Conservation (phyloP, 129 eudicot species). For the Ambrosia trifida region DNA sequence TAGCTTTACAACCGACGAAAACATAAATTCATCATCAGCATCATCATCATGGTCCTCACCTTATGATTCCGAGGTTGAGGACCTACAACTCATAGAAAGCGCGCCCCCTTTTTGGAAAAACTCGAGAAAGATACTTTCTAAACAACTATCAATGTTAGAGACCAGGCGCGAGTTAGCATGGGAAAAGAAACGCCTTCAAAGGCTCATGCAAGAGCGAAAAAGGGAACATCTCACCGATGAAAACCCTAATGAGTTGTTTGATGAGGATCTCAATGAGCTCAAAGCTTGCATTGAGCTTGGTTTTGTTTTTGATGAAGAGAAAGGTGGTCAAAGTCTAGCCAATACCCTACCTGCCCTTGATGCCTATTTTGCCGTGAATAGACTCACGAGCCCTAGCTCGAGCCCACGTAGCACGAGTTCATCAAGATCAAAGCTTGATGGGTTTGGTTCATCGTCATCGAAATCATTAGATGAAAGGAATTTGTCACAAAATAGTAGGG, state of each 20-base stretch:
- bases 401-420: constrained; percentile 43
- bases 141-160: constrained; percentile 46
- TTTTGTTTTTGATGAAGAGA: constrained; percentile 47
- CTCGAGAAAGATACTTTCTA: constrained; percentile 33
- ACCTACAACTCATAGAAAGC: constrained; percentile 31
- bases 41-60: constrained; percentile 26
- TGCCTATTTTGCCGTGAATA: constrained; percentile 51
- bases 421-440: constrained; percentile 18
- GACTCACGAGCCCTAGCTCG: constrained; percentile 41
- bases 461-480: constrained; percentile 31
- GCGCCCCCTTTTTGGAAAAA: constrained; percentile 34
- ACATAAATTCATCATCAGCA: constrained; percentile 16
- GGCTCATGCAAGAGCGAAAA: constrained; percentile 36
- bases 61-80: constrained; percentile 28
- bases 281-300: constrained; percentile 62
- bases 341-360: constrained; percentile 57
- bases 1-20: constrained; percentile 3
- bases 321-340: constrained; percentile 47
- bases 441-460: constrained; percentile 23
- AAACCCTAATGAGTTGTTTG: constrained; percentile 34
- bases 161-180: constrained; percentile 45
- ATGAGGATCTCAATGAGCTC: constrained; percentile 54
- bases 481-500: constrained; percentile 29
- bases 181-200: constrained; percentile 52
- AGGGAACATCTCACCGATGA: constrained; percentile 6